phyloP scores from a whole-genome alignment of 2,329 filamentous ascomycete species.

The Acrodontium crateriforme region DNA sequence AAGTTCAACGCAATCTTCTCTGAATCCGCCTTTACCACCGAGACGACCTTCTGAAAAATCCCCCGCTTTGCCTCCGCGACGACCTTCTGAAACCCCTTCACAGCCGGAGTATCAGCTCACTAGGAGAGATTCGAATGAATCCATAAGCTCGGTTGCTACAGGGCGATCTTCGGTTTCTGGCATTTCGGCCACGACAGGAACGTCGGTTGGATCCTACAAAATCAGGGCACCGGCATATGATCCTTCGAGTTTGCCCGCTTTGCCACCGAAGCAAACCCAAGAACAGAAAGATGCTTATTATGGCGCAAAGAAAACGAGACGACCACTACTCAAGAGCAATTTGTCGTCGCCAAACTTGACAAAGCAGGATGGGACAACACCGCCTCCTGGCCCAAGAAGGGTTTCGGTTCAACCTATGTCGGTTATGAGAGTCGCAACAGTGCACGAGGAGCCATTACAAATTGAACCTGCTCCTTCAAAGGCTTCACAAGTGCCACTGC shows the following conservation, averaged over 20 bases:
- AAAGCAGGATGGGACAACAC: slow-evolving; percentile 14
- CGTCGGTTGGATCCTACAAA: slow-evolving; percentile 13
- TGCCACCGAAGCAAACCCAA: slow-evolving; percentile 38
- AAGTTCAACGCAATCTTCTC: slow-evolving; percentile 24
- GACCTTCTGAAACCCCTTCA: slow-evolving; percentile 26
- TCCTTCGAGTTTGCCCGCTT: slow-evolving; percentile 38
- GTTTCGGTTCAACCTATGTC: slow-evolving; percentile 5
- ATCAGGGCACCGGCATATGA: slow-evolving; percentile 40
- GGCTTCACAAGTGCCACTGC: slow-evolving; percentile 18
- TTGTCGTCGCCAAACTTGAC: slow-evolving; percentile 12
- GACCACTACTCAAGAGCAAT: slow-evolving; percentile 11
- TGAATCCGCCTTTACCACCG: slow-evolving; percentile 34
- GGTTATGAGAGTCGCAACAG: slow-evolving; percentile 1
- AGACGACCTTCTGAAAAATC: slow-evolving; percentile 22
- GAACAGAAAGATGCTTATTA: slow-evolving; percentile 25
- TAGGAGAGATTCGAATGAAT: slow-evolving; percentile 34
- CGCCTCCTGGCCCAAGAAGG: slow-evolving; percentile 4
- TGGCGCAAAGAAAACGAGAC: slow-evolving; percentile 10
- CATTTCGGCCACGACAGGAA: slow-evolving; percentile 26
- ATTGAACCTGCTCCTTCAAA: slow-evolving; percentile 5
- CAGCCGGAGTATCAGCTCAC: slow-evolving; percentile 14
- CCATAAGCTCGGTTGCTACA: slow-evolving; percentile 37
- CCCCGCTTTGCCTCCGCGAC: slow-evolving; percentile 31
- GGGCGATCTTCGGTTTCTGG: slow-evolving; percentile 36
- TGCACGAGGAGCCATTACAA: slow-evolving; percentile 4